Evolutionary conservation across 805 yeast genomes (phyloP).

Genomic region (Sungouiozyma ichnusensis): DNA sequence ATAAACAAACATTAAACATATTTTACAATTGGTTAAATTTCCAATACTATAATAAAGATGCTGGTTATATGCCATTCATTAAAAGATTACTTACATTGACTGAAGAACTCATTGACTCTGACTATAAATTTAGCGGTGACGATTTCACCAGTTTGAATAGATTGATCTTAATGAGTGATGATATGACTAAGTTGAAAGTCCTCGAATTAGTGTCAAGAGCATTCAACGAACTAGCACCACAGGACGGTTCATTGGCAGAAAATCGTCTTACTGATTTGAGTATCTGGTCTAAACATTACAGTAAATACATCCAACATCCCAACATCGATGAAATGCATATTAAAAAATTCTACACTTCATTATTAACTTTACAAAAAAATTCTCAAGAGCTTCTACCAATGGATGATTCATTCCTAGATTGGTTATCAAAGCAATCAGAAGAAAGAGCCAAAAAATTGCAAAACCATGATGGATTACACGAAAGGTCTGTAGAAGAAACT

Average conservation of each 20-base stretch:
- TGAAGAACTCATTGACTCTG: neutral
- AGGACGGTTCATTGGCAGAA: constrained; percentile 4
- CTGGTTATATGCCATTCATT: neutral
- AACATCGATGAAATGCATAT: constrained; percentile 32
- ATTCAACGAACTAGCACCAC: constrained; percentile 6
- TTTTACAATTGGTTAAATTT: constrained; percentile 1
- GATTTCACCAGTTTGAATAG: neutral
- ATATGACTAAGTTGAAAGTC: constrained; percentile 19
- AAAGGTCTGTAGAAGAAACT: constrained; percentile 27
- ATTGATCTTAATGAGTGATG: constrained; percentile 21
- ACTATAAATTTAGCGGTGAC: constrained; percentile 24
- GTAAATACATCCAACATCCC: constrained; percentile 18
- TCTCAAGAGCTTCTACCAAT: constrained; percentile 26
- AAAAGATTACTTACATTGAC: neutral
- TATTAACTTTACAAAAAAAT: constrained; percentile 29
- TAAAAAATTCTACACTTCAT: constrained; percentile 32
- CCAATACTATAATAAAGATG: neutral
- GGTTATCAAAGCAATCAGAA: constrained; percentile 47
- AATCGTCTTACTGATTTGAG: constrained; percentile 4
- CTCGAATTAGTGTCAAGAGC: constrained; percentile 21
- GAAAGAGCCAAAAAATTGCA: constrained; percentile 18
- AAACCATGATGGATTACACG: constrained; percentile 12
- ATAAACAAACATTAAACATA: neutral
- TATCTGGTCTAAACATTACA: constrained; percentile 20
- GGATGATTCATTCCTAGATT: constrained; percentile 40